Evolutionary conservation across 2,329 filamentous ascomycete genomes (phyloP).

Genomic region (Didymella lethalis): DNA sequence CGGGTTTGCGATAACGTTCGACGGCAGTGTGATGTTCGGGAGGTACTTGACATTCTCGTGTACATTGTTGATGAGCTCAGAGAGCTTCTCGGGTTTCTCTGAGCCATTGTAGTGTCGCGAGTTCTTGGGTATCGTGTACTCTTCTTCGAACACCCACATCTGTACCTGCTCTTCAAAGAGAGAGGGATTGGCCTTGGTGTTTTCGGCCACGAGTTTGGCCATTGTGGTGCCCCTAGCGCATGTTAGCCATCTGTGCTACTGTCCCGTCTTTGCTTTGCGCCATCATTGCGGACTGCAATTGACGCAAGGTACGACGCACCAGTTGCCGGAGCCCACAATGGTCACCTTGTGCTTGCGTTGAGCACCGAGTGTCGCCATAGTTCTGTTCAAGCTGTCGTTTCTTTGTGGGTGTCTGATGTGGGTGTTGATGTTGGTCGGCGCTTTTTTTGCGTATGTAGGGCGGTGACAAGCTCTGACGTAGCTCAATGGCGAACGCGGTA

Average conservation of each 20-base stretch:
- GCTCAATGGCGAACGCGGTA: constrained; percentile 23
- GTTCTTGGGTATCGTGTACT: constrained; percentile 74
- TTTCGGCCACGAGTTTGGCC: constrained; percentile 95
- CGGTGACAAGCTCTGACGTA: constrained; percentile 34
- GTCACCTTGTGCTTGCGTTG: constrained; percentile 89
- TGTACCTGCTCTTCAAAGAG: constrained; percentile 89
- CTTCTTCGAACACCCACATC: constrained; percentile 99
- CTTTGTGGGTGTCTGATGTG: constrained; percentile 7
- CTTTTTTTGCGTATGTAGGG: constrained; percentile 19
- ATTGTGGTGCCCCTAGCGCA: constrained; percentile 88
- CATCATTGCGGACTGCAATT: neutral
- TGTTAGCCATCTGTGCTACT: constrained; percentile 25
- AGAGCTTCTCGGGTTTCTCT: constrained; percentile 81
- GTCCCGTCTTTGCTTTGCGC: neutral
- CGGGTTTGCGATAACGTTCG: constrained; percentile 85
- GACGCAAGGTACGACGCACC: constrained; percentile 62
- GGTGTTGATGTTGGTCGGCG: constrained; percentile 18
- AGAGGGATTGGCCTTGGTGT: constrained; percentile 77
- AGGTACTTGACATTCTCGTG: constrained; percentile 99
- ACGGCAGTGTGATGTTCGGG: constrained; percentile 81
- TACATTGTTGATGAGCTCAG: constrained; percentile 84
- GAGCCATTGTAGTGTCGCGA: constrained; percentile 76
- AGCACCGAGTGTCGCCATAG: constrained; percentile 60
- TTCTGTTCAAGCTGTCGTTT: constrained; percentile 25
- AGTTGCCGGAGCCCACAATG: constrained; percentile 95